A percentile compares a stretch with the other conserved stretches of the same genome.
Evolutionary conservation across 768 basidiomycete species (phyloP).

Genomic region (Suillus subaureus): DNA sequence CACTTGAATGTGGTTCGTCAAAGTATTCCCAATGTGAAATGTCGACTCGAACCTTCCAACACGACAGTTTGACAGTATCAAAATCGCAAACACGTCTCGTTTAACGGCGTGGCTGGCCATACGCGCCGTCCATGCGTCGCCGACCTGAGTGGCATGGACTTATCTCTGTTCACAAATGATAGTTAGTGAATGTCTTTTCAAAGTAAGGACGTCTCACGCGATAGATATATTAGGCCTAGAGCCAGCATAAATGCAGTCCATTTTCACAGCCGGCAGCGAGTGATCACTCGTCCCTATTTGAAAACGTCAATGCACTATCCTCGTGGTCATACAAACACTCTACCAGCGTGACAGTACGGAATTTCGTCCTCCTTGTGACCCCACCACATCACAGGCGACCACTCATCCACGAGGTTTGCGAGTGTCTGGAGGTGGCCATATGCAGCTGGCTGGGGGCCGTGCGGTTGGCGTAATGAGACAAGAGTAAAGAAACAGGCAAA

Average conservation of each 20-base stretch:
- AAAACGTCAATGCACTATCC: not conserved
- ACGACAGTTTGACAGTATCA: not conserved
- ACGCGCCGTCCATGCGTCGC: not conserved
- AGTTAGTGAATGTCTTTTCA: not conserved
- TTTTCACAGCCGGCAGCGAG: not conserved
- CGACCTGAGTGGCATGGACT: not conserved
- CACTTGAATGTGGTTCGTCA: no score
- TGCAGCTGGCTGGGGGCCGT: constrained; percentile 31
- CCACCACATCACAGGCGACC: constrained; percentile 37
- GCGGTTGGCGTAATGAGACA: constrained; percentile 19
- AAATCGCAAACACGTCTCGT: not conserved
- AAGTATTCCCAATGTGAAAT: no score
- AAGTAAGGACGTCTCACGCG: not conserved
- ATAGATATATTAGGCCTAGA: not conserved
- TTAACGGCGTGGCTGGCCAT: not conserved
- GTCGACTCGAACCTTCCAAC: not conserved
- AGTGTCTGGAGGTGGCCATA: constrained; percentile 39
- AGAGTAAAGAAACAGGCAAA: constrained; percentile 19
- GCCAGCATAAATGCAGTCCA: not conserved
- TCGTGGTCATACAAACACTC: not conserved
- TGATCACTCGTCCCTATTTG: not conserved
- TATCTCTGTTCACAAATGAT: not conserved
- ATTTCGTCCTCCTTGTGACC: constrained; percentile 21
- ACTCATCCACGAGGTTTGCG: constrained; percentile 37
- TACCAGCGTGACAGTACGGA: constrained; percentile 22